phyloP scores from a whole-genome alignment of 2,329 filamentous ascomycete species.

The Aspergillus sp. region DNA sequence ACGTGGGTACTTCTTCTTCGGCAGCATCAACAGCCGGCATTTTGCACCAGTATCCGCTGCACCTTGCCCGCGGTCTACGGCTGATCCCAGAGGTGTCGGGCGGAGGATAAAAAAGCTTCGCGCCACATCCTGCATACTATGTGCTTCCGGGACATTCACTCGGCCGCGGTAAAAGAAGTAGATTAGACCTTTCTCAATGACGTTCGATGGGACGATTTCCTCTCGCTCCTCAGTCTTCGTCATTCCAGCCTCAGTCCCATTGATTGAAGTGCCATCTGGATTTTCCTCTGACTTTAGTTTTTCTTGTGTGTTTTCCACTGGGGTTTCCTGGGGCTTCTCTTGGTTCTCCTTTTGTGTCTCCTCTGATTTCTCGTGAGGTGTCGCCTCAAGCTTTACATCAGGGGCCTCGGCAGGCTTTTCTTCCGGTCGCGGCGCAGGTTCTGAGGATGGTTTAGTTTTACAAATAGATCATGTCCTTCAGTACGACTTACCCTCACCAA shows the following conservation, averaged over 20 bases:
- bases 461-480: not conserved
- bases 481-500: conserved; percentile 7
- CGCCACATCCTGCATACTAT: conserved; percentile 69
- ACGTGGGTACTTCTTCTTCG: conserved; percentile 79
- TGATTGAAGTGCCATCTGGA: conserved; percentile 6
- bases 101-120: conserved; percentile 78
- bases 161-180: conserved; percentile 87
- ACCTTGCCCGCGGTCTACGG: conserved; percentile 56
- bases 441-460: not conserved
- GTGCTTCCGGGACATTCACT: conserved; percentile 70
- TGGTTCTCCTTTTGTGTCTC: not conserved
- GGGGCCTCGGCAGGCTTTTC: not conserved
- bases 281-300: conserved; percentile 15
- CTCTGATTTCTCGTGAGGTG: conserved; percentile 11
- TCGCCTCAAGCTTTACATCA: conserved; percentile 11
- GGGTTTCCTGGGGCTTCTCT: not conserved
- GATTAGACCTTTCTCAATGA: conserved; percentile 84
- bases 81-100: conserved; percentile 68
- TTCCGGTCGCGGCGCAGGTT: conserved; percentile 4
- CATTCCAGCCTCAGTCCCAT: conserved; percentile 42
- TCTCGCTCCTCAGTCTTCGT: conserved; percentile 53
- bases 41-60: conserved; percentile 57
- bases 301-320: conserved; percentile 7
- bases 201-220: conserved; percentile 55
- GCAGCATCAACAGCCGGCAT: conserved; percentile 72